Conservation (phyloP, 495 filamentous ascomycete genomes). For the Penicillium dipodomyicola region DNA sequence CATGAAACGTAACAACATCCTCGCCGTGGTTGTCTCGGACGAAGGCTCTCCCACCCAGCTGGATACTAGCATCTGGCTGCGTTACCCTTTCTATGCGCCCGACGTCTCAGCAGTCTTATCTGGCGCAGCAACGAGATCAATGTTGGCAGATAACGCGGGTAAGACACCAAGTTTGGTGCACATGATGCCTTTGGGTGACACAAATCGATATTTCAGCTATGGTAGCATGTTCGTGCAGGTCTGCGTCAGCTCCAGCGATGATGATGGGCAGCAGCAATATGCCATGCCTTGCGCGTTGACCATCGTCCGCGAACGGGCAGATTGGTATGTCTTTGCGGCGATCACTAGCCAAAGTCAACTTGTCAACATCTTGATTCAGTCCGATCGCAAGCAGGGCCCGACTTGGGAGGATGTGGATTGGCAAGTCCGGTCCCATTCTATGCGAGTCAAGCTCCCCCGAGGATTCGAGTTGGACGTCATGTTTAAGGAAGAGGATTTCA, state of each 20-base stretch:
- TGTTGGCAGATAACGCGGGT: conserved; percentile 38
- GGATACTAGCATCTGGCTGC: conserved; percentile 71
- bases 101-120: conserved; percentile 66
- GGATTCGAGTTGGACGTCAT: conserved; percentile 66
- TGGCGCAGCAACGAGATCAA: conserved; percentile 53
- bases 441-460: conserved; percentile 65
- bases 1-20: conserved; percentile 75
- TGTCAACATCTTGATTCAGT: conserved; percentile 70
- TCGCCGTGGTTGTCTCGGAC: conserved; percentile 51
- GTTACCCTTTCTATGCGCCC: conserved; percentile 66
- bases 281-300: conserved; percentile 70
- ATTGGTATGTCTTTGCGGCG: conserved; percentile 63
- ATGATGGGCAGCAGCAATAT: conserved; percentile 56
- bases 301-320: conserved; percentile 63
- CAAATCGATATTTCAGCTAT: conserved; percentile 65
- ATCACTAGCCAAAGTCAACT: conserved; percentile 74
- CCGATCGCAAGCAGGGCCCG: conserved; percentile 62
- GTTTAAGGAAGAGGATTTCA: conserved; percentile 71
- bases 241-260: conserved; percentile 62
- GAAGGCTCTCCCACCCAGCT: conserved; percentile 60
- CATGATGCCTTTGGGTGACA: conserved; percentile 74
- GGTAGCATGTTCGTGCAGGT: conserved; percentile 69
- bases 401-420: conserved; percentile 79
- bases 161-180: conserved; percentile 52
- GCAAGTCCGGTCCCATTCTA: conserved; percentile 58